Evolutionary conservation across 31 red algal species (phyloP), one percentile per base, ranked within the genome.

Genomic region (Odonthalia washingtoniensis): DNA sequence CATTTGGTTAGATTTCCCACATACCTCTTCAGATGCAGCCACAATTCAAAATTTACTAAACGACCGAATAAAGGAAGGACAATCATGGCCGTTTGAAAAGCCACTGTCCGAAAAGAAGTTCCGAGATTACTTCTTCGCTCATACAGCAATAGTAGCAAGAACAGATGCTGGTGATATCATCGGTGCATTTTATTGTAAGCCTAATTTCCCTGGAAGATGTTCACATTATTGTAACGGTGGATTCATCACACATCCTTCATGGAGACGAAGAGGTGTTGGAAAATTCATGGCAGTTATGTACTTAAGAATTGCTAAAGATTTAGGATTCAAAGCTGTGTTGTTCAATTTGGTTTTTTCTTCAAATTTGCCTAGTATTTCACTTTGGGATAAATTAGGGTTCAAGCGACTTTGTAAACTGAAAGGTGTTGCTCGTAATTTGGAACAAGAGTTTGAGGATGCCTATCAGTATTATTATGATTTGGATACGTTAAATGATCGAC

Each of bases 161-260:
- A 80, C 16, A 37, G 67, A 69, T 39, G 61, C 36, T 9, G 89
- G 81, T 4, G 35, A 33, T 35, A 80, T 91, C 9, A 35, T 85
- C 21, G 89, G 73, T 5, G 81, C 89, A 14, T 91, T 91, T 79
- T 91, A 91, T 63, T 91, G 89, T 72, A 91, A 91, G 60, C 89
- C 89, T 42, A 91, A 91, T 62, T 91, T 91, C 69, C 89, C 89
- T 38, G 89, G 81, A 43, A 41, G 89, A 39, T 91, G 89, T 57
- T 65, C 80, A 35, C 74, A 85, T 70, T 91, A 91, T 75, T 91
- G 89, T 60, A 91, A 91, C 49, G 89, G 89, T 41, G 89, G 89
- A 37, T 91, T 91, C 61, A 85, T 91, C 31, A 91, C 89, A 42
- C 75, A 91, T 37, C 89, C 80, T 18, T 40, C 18, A 53, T 68